Evolutionary conservation across 2,329 filamentous ascomycete species (phyloP), one percentile per base, ranked within the genome.

Genomic region (Clonostachys sp.): DNA sequence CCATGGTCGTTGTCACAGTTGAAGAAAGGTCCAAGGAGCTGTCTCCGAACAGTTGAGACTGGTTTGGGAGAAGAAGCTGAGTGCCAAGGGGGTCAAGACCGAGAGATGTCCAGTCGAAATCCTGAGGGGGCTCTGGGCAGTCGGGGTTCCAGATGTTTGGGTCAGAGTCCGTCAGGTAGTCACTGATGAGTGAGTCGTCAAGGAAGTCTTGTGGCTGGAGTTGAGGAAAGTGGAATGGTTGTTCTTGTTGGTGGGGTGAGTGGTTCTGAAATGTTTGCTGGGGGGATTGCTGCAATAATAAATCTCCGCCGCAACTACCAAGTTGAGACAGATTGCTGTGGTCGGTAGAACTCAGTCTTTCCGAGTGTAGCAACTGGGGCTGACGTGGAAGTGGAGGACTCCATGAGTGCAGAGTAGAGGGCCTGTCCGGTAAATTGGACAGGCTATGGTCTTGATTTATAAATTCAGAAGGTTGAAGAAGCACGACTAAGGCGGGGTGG

Each of bases 321-420:
- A 18, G 47, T 33, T 18, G 48, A 47, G 49, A 51, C 41, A 20
- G 47, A 43, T 41, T 54, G 53, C 50, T 51, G 48, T 17, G 51
- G 53, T 48, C 48, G 33, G 53, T 49, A 54, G 51, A 52, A 53
- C 33, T 8, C 40, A 12, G 44, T 12, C 45, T 5, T 39, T 30
- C 34, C 14, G 35, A 34, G 47, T 10, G 12, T 17, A 45, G 44
- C 45, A 17, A 51, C 47, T 34, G 44, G 14, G 20, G 35, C 48
- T 42, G 48, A 16, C 34, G 49, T 12, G 9, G 42, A 24, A 7
- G 33, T 20, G 34, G 46, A 4, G 47, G 48, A 20, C 45, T 46
- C 54, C 56, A 58, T 57, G 45, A 47, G 50, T 48, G 47, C 56
- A 58, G 48, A 51, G 43, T 53, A 47, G 43, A 45, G 42, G 20